Evolutionary conservation across 371 early-diverging fungal genomes (phyloP).

Genomic region (Mucor velutinosus): DNA sequence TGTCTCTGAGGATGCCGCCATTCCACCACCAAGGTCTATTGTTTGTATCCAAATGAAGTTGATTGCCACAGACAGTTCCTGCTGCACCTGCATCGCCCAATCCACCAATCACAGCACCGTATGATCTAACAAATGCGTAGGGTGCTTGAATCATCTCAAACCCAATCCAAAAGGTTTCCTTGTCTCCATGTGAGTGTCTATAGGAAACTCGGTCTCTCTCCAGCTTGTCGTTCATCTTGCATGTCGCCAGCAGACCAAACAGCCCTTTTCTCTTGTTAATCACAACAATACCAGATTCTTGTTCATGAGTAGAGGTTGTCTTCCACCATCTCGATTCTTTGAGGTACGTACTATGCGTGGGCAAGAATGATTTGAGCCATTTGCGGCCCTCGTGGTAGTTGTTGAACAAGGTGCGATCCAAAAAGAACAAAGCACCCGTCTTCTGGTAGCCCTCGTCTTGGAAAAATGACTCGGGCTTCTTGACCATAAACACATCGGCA

Average conservation of each 20-base stretch:
- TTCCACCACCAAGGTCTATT: slow-evolving; percentile 56
- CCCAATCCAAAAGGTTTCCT: slow-evolving; percentile 63
- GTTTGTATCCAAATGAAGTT: slow-evolving; percentile 44
- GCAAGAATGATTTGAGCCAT: slow-evolving; percentile 53
- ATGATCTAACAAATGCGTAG: slow-evolving; percentile 55
- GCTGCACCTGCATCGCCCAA: slow-evolving; percentile 47
- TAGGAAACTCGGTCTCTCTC: slow-evolving; percentile 47
- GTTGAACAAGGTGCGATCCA: slow-evolving; percentile 59
- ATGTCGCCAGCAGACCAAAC: slow-evolving; percentile 51
- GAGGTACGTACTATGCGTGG: slow-evolving; percentile 44
- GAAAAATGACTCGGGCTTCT: slow-evolving; percentile 62
- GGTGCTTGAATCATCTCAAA: slow-evolving; percentile 62
- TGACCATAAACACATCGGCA: slow-evolving; percentile 73
- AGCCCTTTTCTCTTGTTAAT: slow-evolving; percentile 51
- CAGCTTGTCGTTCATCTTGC: slow-evolving; percentile 49
- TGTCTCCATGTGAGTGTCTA: slow-evolving; percentile 50
- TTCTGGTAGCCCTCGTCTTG: slow-evolving; percentile 55
- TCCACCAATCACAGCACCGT: slow-evolving; percentile 60
- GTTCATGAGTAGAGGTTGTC: slow-evolving; percentile 52
- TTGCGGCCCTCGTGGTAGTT: slow-evolving; percentile 35
- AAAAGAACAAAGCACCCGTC: slow-evolving; percentile 66
- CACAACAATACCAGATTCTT: slow-evolving; percentile 61
- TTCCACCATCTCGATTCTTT: slow-evolving; percentile 51
- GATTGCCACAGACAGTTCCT: slow-evolving; percentile 56
- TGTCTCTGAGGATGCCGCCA: slow-evolving; percentile 51